phyloP scores from a whole-genome alignment of 2,329 filamentous ascomycete genomes.

The Mycocentrospora acerina region DNA sequence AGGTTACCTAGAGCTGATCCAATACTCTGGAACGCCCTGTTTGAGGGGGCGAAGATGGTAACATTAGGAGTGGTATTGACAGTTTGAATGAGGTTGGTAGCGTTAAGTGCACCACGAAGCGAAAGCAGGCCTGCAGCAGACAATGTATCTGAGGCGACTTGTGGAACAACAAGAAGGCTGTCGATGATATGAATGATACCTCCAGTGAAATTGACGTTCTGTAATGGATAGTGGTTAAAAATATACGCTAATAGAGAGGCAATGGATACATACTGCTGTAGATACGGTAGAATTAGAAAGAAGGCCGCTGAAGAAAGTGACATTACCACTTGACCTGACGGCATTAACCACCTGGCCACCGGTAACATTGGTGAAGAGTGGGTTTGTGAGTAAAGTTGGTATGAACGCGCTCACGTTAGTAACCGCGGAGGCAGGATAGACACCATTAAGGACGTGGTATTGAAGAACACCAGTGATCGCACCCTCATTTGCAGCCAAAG shows the following conservation, averaged over 20 bases:
- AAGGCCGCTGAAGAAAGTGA: conserved; percentile 56
- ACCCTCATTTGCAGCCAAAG: conserved; percentile 30
- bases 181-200: conserved; percentile 53
- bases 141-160: conserved; percentile 31
- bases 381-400: conserved; percentile 53
- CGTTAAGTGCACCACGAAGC: conserved; percentile 45
- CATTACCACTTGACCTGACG: conserved; percentile 43
- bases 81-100: conserved; percentile 42
- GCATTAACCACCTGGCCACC: conserved; percentile 60
- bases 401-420: conserved; percentile 48
- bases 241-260: too few species aligned
- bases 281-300: conserved; percentile 53
- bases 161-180: conserved; percentile 45
- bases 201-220: conserved; percentile 48
- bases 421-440: conserved; percentile 43
- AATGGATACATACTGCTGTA: conserved; percentile 46
- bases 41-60: conserved; percentile 66
- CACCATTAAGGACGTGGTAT: conserved; percentile 62
- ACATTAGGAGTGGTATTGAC: conserved; percentile 51
- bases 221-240: not conserved
- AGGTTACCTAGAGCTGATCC: conserved; percentile 55
- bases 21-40: conserved; percentile 61
- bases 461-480: conserved; percentile 51
- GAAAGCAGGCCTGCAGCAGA: conserved; percentile 40
- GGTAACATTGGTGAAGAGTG: conserved; percentile 59